phyloP scores from a whole-genome alignment of 148 eudicot species.

The Rhododendron molle region DNA sequence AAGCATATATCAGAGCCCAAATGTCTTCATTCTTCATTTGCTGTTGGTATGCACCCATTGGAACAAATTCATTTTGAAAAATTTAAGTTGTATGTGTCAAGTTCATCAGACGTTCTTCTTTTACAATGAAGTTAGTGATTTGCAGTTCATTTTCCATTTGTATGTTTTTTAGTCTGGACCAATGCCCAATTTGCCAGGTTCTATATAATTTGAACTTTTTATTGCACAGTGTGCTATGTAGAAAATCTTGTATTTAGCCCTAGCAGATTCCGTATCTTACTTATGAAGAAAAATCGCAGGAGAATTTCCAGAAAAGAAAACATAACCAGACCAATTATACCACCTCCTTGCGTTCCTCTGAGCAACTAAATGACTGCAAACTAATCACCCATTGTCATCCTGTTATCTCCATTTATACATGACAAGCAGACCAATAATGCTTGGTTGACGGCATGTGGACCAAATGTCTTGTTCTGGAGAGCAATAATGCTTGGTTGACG shows the following conservation, averaged over 20 bases:
- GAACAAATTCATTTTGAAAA: not conserved
- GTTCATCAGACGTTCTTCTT: not conserved
- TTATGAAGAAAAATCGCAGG: not conserved
- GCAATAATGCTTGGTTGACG: not conserved
- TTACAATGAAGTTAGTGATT: not conserved
- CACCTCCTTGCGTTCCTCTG: not conserved
- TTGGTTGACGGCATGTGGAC: not conserved
- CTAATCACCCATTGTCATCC: not conserved
- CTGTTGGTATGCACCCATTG: constrained; percentile 32
- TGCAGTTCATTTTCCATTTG: not conserved
- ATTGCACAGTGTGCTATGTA: not conserved
- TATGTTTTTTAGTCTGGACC: not conserved
- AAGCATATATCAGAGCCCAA: constrained; percentile 17
- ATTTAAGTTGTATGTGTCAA: not conserved
- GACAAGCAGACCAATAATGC: not conserved
- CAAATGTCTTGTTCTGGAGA: not conserved
- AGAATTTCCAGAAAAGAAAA: not conserved
- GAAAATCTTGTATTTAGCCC: not conserved
- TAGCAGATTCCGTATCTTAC: not conserved
- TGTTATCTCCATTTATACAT: not conserved
- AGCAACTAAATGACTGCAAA: not conserved
- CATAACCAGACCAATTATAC: not conserved
- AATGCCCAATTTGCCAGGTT: not conserved
- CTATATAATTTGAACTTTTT: not conserved
- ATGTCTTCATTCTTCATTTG: constrained; percentile 12